Conservation (phyloP, 177 flowering plant species). For the Vitis hybrid region DNA sequence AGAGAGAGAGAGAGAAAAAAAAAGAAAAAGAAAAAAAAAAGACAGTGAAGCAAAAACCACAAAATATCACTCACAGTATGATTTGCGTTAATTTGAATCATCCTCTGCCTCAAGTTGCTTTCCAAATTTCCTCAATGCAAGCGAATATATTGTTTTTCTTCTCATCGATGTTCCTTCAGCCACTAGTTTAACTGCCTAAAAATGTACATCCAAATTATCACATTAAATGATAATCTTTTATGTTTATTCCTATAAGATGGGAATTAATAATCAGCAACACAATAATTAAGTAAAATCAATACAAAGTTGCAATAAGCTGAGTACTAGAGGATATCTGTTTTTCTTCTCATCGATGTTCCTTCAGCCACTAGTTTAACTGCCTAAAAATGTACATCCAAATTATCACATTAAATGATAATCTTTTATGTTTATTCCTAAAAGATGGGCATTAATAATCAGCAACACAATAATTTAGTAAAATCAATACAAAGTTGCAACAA, state of each 20-base stretch:
- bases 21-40: no score
- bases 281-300: no score
- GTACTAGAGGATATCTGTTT: slow-evolving; percentile 17
- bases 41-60: no score
- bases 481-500: no score
- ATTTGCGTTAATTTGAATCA: slow-evolving; percentile 26
- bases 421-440: no score
- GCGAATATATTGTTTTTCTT: slow-evolving; percentile 69
- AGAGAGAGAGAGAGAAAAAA: no score
- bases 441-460: no score
- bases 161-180: slow-evolving; percentile 68
- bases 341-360: slow-evolving; percentile 65
- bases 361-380: slow-evolving; percentile 87
- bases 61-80: background rate
- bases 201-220: slow-evolving; percentile 5
- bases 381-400: slow-evolving; percentile 30
- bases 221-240: no score
- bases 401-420: background rate
- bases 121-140: slow-evolving; percentile 75
- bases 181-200: slow-evolving; percentile 87
- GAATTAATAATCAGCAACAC: no score
- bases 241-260: no score
- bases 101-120: slow-evolving; percentile 43
- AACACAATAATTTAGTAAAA: no score
- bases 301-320: no score